Percentiles rank a stretch among this genome's conserved stretches.
Conservation (phyloP, 768 basidiomycete genomes). For the Rubroboletus satanas region DNA sequence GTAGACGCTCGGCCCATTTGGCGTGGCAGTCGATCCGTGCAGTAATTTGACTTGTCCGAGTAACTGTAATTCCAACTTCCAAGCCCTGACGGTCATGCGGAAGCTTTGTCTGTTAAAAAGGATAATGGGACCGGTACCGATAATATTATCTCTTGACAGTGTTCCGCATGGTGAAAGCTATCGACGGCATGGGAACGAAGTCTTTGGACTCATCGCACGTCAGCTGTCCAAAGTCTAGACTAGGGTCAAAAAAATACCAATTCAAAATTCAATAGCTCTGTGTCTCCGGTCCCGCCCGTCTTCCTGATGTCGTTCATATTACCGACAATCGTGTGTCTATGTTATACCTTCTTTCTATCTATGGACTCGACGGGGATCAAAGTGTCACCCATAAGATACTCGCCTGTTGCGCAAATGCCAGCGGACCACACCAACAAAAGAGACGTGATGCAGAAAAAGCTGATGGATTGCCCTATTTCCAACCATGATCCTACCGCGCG, state of each 20-base stretch:
- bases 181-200: not conserved
- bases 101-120: not conserved
- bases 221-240: not conserved
- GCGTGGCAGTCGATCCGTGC: not conserved
- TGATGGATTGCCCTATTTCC: constrained; percentile 86
- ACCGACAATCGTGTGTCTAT: constrained; percentile 26
- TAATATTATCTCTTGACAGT: not conserved
- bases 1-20: not conserved
- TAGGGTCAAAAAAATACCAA: not conserved
- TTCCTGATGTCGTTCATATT: constrained; percentile 1
- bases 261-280: not conserved
- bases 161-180: no score
- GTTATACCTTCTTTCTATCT: constrained; percentile 18
- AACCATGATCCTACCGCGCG: constrained; percentile 67
- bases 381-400: constrained; percentile 54
- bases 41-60: not conserved
- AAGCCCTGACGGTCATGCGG: not conserved
- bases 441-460: constrained; percentile 82
- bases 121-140: not conserved
- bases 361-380: constrained; percentile 19
- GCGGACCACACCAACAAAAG: constrained; percentile 76
- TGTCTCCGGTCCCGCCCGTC: constrained; percentile 1
- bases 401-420: constrained; percentile 69
- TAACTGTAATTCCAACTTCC: not conserved
- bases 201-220: not conserved